phyloP scores from a whole-genome alignment of 352 stramenopile genomes.

The Phytophthora citricola region DNA sequence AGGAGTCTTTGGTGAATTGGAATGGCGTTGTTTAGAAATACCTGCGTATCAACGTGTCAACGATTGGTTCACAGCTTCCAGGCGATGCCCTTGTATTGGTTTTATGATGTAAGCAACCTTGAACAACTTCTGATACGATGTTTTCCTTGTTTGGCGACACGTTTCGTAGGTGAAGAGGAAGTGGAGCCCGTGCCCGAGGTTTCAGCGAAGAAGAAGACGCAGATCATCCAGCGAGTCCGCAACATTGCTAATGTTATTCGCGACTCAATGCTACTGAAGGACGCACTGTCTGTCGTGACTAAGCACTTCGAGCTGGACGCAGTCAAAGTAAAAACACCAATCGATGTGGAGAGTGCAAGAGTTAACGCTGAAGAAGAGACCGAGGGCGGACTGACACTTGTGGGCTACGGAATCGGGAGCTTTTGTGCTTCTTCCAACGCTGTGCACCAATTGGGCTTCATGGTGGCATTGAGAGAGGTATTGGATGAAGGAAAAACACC shows the following conservation, averaged over 20 bases:
- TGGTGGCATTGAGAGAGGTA: slow-evolving; percentile 48
- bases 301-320: slow-evolving; percentile 33
- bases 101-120: neutral
- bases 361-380: slow-evolving; percentile 3
- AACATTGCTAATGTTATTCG: slow-evolving; percentile 42
- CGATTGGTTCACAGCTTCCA: slow-evolving; percentile 14
- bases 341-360: slow-evolving; percentile 4
- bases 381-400: slow-evolving; percentile 31
- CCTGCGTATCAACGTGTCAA: slow-evolving; percentile 4
- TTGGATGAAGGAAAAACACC: slow-evolving; percentile 10
- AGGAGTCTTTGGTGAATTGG: neutral
- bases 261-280: slow-evolving; percentile 36
- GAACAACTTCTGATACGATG: neutral
- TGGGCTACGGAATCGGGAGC: slow-evolving; percentile 80
- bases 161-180: slow-evolving; percentile 27
- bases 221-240: slow-evolving; percentile 49
- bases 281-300: slow-evolving; percentile 32
- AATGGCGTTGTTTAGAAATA: slow-evolving; percentile 1
- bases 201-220: slow-evolving; percentile 41
- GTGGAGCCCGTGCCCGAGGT: slow-evolving; percentile 37
- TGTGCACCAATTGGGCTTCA: slow-evolving; percentile 77
- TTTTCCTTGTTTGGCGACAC: neutral
- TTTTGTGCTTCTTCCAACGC: slow-evolving; percentile 79
- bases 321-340: slow-evolving; percentile 14
- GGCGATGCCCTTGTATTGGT: neutral